Evolutionary conservation across 2,329 filamentous ascomycete genomes (phyloP).

Genomic region (Sordariomycetes sp.): DNA sequence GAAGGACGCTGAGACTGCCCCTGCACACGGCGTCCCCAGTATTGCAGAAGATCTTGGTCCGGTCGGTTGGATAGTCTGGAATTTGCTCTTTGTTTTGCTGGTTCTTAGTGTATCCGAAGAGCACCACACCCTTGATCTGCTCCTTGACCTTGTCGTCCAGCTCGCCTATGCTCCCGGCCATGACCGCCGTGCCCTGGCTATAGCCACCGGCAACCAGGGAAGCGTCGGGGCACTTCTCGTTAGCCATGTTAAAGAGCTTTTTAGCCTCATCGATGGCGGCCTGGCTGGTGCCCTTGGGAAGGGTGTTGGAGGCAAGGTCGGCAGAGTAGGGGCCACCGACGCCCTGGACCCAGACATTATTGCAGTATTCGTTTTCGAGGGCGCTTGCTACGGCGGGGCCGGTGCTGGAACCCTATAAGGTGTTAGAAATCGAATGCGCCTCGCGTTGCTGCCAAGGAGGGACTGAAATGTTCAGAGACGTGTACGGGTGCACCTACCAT

Average conservation of each 20-base stretch:
- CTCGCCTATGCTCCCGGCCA: slow-evolving; percentile 22
- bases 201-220: slow-evolving; percentile 26
- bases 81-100: slow-evolving; percentile 23
- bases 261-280: slow-evolving; percentile 25
- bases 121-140: slow-evolving; percentile 21
- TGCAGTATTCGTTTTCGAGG: slow-evolving; percentile 14
- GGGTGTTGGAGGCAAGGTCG: slow-evolving; percentile 18
- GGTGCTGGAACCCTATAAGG: slow-evolving; percentile 12
- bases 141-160: slow-evolving; percentile 15
- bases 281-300: slow-evolving; percentile 20
- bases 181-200: slow-evolving; percentile 26
- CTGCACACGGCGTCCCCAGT: slow-evolving; percentile 19
- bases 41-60: slow-evolving; percentile 24
- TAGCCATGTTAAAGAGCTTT: slow-evolving; percentile 22
- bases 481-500: slow-evolving; percentile 14
- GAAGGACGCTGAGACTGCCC: slow-evolving; percentile 20
- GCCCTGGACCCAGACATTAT: slow-evolving; percentile 26
- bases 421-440: slow-evolving; percentile 4
- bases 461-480: neutral
- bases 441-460: slow-evolving; percentile 3
- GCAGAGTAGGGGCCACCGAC: slow-evolving; percentile 25
- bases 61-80: slow-evolving; percentile 19
- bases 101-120: slow-evolving; percentile 29
- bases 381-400: slow-evolving; percentile 16
- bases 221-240: slow-evolving; percentile 26